Evolutionary conservation across 148 eudicot species (phyloP).

Genomic region (Pouteria glomerata): DNA sequence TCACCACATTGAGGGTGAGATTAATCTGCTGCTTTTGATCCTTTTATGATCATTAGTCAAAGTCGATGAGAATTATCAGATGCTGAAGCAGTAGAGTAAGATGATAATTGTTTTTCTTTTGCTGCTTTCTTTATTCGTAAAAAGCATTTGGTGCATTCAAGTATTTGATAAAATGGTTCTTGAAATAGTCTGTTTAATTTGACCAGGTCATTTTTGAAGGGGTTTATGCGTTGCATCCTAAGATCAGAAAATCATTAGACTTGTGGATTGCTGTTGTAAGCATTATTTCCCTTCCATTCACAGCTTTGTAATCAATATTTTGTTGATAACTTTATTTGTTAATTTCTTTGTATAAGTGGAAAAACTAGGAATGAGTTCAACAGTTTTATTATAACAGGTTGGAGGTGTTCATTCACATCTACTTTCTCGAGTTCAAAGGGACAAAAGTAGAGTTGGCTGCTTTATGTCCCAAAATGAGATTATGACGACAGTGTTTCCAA

Average conservation of each 20-base stretch:
- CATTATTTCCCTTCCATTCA: conserved; percentile 11
- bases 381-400: conserved; percentile 51
- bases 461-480: conserved; percentile 91
- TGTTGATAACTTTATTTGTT: conserved; percentile 8
- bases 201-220: conserved; percentile 94
- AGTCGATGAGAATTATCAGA: conserved; percentile 1
- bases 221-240: conserved; percentile 94
- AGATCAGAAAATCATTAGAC: conserved; percentile 80
- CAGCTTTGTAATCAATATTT: neutral
- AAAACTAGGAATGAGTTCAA: conserved; percentile 11
- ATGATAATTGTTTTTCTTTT: neutral
- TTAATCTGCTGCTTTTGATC: neutral
- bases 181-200: conserved; percentile 14
- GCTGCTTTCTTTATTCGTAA: neutral
- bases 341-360: conserved; percentile 3
- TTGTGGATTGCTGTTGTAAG: conserved; percentile 99
- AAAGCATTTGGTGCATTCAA: neutral
- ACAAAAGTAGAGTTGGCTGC: conserved; percentile 82
- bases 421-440: conserved; percentile 95
- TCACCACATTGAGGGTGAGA: conserved; percentile 2
- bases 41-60: neutral
- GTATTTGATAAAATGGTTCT: neutral
- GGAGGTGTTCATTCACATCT: conserved; percentile 99
- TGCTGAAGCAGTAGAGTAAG: neutral
- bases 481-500: conserved; percentile 93